Base-by-base conservation (phyloP, 345 rosid genomes). In the Euphorbia lathyris region DNA sequence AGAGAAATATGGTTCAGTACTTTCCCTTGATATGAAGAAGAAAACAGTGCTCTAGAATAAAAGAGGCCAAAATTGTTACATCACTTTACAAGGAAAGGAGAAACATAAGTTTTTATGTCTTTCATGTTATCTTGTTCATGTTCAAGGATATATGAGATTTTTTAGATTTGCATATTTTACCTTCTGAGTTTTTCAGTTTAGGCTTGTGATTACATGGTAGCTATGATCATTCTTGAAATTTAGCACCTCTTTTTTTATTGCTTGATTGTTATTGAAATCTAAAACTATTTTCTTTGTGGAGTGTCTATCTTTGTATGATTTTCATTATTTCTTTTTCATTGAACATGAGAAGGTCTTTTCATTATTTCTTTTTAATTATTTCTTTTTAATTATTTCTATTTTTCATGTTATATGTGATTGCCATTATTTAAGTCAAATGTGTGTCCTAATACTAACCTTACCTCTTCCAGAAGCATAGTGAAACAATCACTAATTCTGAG, bases 391-490 rank as follows among this genome's bases (percentile, higher is more conserved):
- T n/a, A n/a, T n/a, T n/a, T n/a, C 77, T 53, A 80, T 43, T 78
- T 45, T 78, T 26, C 25, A 52, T 66, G 69, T 50, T 62, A 11
- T 56, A 63, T 36, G 22, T 26, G 52, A 38, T 48, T 57, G 74
- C 66, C 45, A 57, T 67, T n/a, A 50, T 70, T 40, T 73, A 57
- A 63, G 69, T 13, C 14, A 51, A 55, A 61, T 3, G 53, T 34
- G 59, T 34, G 20, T n/a, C 34, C 55, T 81, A 63, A 77, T 78
- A 43, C 70, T 70, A 34, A 66, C 57, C 67, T 75, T 17, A 3
- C 64, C 67, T 40, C 70, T 67, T 74, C 78, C 88, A 94, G 97
- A 90, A 84, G 66, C 47, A 68, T 45, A 74, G 74, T 74, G 78
- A 68, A 64, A 78, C 73, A 23, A 66, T 10, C 38, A 51, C 75